Conservation (phyloP, 208 protist genomes). For the Trypanosoma vivax region DNA sequence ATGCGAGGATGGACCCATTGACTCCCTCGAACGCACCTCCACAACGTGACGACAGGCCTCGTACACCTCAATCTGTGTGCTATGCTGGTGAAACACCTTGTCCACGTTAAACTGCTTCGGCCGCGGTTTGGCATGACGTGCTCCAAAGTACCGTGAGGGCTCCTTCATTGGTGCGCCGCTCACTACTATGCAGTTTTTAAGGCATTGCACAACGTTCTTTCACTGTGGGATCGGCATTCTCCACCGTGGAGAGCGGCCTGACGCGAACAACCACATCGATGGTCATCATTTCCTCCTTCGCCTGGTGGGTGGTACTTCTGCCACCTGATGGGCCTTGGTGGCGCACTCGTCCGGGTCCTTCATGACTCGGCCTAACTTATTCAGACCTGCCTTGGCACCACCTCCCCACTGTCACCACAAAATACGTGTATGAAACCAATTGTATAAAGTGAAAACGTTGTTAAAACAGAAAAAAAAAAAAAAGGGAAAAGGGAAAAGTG, state of each 20-base stretch:
- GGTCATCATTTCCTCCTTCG: no score
- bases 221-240: constrained; percentile 52
- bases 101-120: constrained; percentile 67
- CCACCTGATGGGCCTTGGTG: no score
- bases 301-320: no score
- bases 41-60: constrained; percentile 58
- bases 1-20: constrained; percentile 83
- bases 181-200: constrained; percentile 59
- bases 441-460: no score
- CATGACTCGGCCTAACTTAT: no score
- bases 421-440: no score
- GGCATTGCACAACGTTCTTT: constrained; percentile 56
- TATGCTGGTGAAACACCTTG: constrained; percentile 58
- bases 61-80: constrained; percentile 72
- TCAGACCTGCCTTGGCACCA: no score
- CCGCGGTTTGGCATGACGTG: constrained; percentile 11
- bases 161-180: constrained; percentile 8
- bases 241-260: constrained; percentile 56
- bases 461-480: no score
- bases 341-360: no score
- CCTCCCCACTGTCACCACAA: no score
- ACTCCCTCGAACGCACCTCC: constrained; percentile 64
- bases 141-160: constrained; percentile 17
- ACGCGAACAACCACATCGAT: constrained; percentile 67
- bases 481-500: no score